Percentiles rank a stretch among this genome's conserved stretches.
These are phyloP conservation scores for Penicillium lividum DNA, from an alignment of 495 filamentous ascomycete species.

Conservation along the genomic window DNA sequence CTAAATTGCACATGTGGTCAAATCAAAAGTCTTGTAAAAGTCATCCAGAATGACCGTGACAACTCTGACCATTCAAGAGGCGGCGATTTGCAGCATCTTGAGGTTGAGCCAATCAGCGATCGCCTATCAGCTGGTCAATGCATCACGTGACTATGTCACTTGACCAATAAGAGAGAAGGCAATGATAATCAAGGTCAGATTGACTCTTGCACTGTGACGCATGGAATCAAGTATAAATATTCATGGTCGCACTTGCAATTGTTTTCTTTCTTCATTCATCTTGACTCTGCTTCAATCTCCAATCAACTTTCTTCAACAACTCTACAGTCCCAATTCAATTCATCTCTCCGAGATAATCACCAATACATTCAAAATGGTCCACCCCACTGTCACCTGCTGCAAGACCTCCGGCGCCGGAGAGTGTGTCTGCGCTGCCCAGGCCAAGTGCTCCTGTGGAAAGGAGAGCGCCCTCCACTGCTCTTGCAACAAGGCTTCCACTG, in stretches of 20 bases:
- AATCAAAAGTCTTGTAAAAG: constrained; percentile 12
- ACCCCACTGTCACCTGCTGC: constrained; percentile 63
- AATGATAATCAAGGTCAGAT: constrained; percentile 33
- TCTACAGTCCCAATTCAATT: constrained; percentile 10
- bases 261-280: constrained; percentile 4
- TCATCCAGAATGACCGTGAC: constrained; percentile 5
- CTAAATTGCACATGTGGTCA: constrained; percentile 2
- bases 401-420: constrained; percentile 51
- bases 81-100: constrained; percentile 8
- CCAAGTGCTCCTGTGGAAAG: constrained; percentile 85
- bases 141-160: constrained; percentile 13
- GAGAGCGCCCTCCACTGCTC: constrained; percentile 81
- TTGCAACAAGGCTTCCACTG: constrained; percentile 73
- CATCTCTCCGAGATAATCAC: constrained; percentile 1
- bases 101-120: constrained; percentile 17
- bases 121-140: not conserved
- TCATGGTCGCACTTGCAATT: not conserved
- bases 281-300: not conserved
- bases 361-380: constrained; percentile 43
- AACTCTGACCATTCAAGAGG: constrained; percentile 7
- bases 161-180: constrained; percentile 27
- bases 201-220: constrained; percentile 12
- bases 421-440: constrained; percentile 64
- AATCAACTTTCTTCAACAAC: constrained; percentile 4
- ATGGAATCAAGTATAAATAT: constrained; percentile 34